Evolutionary conservation across 345 rosid species (phyloP).

Genomic region (Garcia nutans): DNA sequence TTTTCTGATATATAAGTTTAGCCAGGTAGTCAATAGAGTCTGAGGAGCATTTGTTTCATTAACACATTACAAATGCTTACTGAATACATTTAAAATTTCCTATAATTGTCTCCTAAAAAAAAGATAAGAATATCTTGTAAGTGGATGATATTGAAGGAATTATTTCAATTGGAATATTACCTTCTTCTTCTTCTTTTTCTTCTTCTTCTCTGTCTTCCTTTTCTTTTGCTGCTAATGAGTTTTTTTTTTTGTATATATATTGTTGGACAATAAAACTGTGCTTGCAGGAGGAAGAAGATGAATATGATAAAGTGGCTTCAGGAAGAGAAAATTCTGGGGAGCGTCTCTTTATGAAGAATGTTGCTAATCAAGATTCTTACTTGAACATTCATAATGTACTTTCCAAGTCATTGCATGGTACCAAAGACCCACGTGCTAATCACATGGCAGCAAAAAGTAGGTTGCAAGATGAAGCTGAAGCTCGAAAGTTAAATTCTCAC

Average conservation of each 20-base stretch:
- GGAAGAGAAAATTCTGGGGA: conserved; percentile 25
- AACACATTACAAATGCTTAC: background rate
- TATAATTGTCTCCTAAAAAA: too few relatives aligned
- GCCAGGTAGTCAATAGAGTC: too few relatives aligned
- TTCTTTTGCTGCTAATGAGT: background rate
- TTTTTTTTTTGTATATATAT: background rate
- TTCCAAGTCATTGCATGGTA: conserved; percentile 1
- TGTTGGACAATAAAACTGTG: too few relatives aligned
- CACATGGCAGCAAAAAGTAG: conserved; percentile 22
- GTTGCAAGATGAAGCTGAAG: conserved; percentile 24
- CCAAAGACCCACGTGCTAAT: conserved; percentile 23
- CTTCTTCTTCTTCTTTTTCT: background rate
- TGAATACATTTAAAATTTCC: background rate
- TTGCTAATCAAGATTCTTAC: conserved; percentile 14
- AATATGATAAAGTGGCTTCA: conserved; percentile 27
- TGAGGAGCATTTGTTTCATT: too few relatives aligned
- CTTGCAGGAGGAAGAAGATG: conserved; percentile 34
- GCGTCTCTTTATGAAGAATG: conserved; percentile 22
- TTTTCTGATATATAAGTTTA: too few relatives aligned
- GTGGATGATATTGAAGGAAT: background rate
- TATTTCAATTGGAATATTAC: background rate
- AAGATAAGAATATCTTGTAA: background rate
- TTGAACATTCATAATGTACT: conserved; percentile 14
- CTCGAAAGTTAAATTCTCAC: conserved; percentile 1
- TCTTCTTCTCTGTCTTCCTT: background rate